phyloP scores from a whole-genome alignment of 108 stramenopile genomes.

The Nitzschia sp. region DNA sequence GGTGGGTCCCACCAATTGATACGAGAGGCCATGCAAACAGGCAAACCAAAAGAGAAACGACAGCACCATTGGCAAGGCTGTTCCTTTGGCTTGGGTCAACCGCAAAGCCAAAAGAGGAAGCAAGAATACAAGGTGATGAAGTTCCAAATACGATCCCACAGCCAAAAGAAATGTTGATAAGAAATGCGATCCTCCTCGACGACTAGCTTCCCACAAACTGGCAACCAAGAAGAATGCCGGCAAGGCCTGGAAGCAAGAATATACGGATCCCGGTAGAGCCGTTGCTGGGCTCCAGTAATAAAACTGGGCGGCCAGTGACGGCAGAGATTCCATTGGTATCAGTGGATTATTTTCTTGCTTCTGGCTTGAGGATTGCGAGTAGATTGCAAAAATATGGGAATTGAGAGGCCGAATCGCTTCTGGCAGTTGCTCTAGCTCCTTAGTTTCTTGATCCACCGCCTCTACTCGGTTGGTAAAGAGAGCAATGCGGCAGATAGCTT shows the following conservation, averaged over 20 bases:
- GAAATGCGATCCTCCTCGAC: conserved; percentile 16
- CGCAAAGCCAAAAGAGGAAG: conserved; percentile 40
- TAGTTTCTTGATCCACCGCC: conserved; percentile 19
- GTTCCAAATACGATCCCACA: conserved; percentile 57
- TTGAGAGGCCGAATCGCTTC: conserved; percentile 32
- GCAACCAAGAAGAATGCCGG: conserved; percentile 45
- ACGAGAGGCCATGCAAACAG: conserved; percentile 35
- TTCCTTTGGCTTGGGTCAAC: not conserved
- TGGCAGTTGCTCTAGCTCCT: conserved; percentile 23
- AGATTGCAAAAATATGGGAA: conserved; percentile 27
- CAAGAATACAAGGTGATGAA: conserved; percentile 43
- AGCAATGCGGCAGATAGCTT: conserved; percentile 10
- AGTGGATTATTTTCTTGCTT: conserved; percentile 5
- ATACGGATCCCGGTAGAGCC: conserved; percentile 33
- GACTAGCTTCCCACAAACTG: conserved; percentile 38
- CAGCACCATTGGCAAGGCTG: conserved; percentile 21
- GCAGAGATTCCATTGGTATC: conserved; percentile 41
- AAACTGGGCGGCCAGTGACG: conserved; percentile 40
- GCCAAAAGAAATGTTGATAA: conserved; percentile 50
- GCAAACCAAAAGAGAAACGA: conserved; percentile 32
- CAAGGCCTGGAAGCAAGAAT: conserved; percentile 49
- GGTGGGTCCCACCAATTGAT: conserved; percentile 27
- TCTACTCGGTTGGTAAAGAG: conserved; percentile 6
- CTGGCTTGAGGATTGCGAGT: not conserved
- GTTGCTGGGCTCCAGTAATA: conserved; percentile 67